Base-by-base conservation (phyloP, 768 basidiomycete genomes). In the Calocybe indica region DNA sequence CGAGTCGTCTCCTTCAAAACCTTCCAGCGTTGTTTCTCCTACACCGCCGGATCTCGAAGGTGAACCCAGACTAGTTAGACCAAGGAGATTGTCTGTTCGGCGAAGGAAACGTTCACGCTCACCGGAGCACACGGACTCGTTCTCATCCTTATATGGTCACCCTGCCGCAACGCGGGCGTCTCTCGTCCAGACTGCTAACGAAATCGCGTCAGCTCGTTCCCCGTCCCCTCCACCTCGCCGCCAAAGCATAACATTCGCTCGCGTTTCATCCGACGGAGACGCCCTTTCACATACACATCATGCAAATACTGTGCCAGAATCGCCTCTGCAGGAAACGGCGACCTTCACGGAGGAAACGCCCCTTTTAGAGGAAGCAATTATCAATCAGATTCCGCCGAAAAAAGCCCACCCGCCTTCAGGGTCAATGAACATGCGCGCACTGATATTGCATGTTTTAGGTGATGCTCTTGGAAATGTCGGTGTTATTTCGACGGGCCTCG, bases 401-500 rank as follows among this genome's bases (percentile, higher is more conserved):
- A 38, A 52, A 40, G 30, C 53, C 57, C 45, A 36, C 54, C 57
- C 45, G 54, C 56, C 14, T n/a, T 22, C 22, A 7, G 84, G 83
- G 1, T 90, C 85, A 1, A 98, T 99, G 96, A 99, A 98, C 67
- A 97, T 98, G 94, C 86, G 74, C n/a, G 96, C 93, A 30, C 75
- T 99, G 1, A 73, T 98, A 31, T 68, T 99, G 29, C 96, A 99
- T 64, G 96, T 98, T 35, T 65, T 99, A 39, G 95, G 95, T 32
- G 95, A 99, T 70, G 95, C 95, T 47, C 78, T 99, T 22, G 96
- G 96, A 43, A 98, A 99, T 64, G 89, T 98, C 52, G 96, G 96
- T 45, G 96, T 99, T 52, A 96, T 99, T 50, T 83, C 86, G 33
- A 91, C 94, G 4, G 96, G 96, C 48, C 79, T 98, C 8, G 72